Conservation (phyloP, 306 rosid genomes). For the Gillenia trifoliata region DNA sequence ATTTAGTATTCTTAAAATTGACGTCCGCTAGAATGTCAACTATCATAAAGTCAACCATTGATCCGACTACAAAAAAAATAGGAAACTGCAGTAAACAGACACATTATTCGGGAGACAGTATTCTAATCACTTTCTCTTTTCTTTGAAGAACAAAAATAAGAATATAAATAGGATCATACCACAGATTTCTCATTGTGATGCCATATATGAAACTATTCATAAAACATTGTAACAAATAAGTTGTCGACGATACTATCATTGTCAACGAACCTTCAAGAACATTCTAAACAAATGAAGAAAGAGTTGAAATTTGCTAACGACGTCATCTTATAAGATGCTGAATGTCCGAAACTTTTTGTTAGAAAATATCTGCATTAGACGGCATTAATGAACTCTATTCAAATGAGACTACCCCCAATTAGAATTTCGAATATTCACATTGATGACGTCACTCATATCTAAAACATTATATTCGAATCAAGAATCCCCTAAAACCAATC, state of each 20-base stretch:
- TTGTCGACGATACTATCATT: neutral
- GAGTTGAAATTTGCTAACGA: neutral
- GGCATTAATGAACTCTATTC: neutral
- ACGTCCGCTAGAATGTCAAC: neutral
- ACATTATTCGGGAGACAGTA: neutral
- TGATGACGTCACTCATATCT: neutral
- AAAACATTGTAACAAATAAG: too few relatives aligned
- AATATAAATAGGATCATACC: too few relatives aligned
- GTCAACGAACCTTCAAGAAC: neutral
- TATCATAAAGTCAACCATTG: neutral
- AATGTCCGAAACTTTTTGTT: neutral
- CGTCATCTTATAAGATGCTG: neutral
- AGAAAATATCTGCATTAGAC: neutral
- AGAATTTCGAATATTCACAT: neutral
- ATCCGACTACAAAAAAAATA: neutral
- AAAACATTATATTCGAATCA: neutral
- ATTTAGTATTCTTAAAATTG: neutral
- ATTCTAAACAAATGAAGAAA: too few relatives aligned
- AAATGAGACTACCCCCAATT: neutral
- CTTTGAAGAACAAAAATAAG: too few relatives aligned
- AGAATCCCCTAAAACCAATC: neutral
- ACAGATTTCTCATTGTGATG: too few relatives aligned
- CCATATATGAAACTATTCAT: too few relatives aligned
- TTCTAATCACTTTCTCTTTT: neutral
- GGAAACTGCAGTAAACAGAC: neutral